These are phyloP conservation scores for Diplogelasinospora grovesii DNA, from an alignment of 495 filamentous ascomycete species.

Conservation along the genomic window DNA sequence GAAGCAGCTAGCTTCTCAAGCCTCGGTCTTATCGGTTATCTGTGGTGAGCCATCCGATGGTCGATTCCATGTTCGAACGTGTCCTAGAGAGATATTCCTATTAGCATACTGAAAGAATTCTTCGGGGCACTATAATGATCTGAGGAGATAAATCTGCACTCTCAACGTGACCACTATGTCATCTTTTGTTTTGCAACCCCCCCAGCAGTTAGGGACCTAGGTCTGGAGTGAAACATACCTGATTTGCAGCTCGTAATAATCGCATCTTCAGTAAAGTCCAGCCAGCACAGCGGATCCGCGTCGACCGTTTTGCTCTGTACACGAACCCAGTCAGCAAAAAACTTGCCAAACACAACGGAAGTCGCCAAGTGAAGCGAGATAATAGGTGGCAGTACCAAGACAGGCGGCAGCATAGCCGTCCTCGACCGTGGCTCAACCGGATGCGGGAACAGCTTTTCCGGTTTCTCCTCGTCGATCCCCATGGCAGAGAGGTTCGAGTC, in stretches of 20 bases:
- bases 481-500: conserved; percentile 52
- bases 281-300: conserved; percentile 78
- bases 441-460: conserved; percentile 55
- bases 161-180: too few species aligned
- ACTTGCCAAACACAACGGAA: too few species aligned
- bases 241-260: conserved; percentile 87
- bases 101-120: conserved; percentile 5
- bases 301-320: conserved; percentile 75
- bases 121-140: background rate
- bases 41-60: conserved; percentile 41
- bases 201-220: too few species aligned
- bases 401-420: conserved; percentile 85
- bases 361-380: too few species aligned
- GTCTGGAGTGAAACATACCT: conserved; percentile 47
- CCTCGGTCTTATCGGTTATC: conserved; percentile 7
- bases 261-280: conserved; percentile 83
- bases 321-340: background rate
- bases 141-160: background rate
- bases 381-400: conserved; percentile 73
- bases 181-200: too few species aligned
- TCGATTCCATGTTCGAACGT: conserved; percentile 82
- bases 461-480: conserved; percentile 37
- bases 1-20: background rate
- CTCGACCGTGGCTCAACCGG: conserved; percentile 71
- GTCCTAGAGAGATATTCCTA: conserved; percentile 54